phyloP scores from a whole-genome alignment of 2,329 filamentous ascomycete genomes.

The Lachnum nothofagi region DNA sequence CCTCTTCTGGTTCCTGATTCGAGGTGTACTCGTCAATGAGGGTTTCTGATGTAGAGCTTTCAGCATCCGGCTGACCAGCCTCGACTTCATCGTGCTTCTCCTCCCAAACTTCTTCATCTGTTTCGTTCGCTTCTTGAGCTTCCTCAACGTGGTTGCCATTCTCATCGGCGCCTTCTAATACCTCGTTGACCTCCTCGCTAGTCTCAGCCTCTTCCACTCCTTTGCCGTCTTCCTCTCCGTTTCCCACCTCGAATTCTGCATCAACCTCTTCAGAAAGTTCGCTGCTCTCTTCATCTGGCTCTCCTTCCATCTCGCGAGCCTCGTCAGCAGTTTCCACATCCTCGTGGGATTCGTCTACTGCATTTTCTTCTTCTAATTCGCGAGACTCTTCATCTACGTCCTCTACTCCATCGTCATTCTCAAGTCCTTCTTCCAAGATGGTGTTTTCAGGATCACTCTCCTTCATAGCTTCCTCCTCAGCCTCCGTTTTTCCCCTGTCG shows the following conservation, averaged over 20 bases:
- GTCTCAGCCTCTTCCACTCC: no score
- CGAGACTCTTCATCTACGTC: constrained; percentile 10
- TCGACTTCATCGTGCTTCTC: not conserved
- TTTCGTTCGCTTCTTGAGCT: constrained; percentile 10
- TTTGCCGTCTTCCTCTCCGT: no score
- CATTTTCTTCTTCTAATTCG: constrained; percentile 6
- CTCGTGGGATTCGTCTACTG: constrained; percentile 4
- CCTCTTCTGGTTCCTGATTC: no score
- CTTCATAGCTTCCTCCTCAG: constrained; percentile 1
- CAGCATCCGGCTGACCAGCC: no score
- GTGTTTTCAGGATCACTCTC: constrained; percentile 11
- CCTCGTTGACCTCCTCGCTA: no score
- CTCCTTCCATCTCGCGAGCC: constrained; percentile 7
- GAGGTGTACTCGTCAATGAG: no score
- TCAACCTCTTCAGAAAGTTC: constrained; percentile 7
- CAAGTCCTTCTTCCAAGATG: constrained; percentile 4
- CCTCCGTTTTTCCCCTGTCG: constrained; percentile 6
- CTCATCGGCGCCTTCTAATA: no score
- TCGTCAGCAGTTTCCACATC: constrained; percentile 6
- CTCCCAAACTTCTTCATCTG: constrained; percentile 7
- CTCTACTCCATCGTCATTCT: constrained; percentile 3
- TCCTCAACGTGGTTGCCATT: no score
- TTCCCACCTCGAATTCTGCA: no score
- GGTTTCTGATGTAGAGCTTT: no score
- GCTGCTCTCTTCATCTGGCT: constrained; percentile 6